phyloP scores from a whole-genome alignment of 345 rosid species.

The Eucalyptus viminalis region DNA sequence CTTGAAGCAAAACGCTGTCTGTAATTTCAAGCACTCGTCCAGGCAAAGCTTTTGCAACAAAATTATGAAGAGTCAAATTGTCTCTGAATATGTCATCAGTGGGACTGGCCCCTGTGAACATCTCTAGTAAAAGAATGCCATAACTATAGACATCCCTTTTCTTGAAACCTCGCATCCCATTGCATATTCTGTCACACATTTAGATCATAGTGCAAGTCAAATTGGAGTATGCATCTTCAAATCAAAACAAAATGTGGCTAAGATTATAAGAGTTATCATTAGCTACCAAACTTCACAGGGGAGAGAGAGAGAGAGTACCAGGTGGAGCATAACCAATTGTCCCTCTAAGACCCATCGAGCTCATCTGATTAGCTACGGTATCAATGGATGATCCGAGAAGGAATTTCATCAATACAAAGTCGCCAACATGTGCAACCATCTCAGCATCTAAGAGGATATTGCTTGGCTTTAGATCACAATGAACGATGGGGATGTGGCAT shows the following conservation, averaged over 20 bases:
- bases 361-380: background rate
- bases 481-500: background rate
- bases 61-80: background rate
- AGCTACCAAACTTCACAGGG: background rate
- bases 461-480: background rate
- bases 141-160: background rate
- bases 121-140: background rate
- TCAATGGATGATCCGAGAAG: background rate
- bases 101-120: background rate
- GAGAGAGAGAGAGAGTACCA: background rate
- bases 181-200: background rate
- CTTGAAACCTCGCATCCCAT: background rate
- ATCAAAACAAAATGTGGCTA: background rate
- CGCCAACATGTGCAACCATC: background rate
- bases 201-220: background rate
- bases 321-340: background rate
- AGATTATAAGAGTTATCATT: background rate
- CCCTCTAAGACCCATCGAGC: background rate
- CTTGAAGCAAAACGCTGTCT: background rate
- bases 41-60: background rate
- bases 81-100: background rate
- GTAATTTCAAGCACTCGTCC: background rate
- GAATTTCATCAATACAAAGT: background rate
- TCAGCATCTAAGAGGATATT: background rate
- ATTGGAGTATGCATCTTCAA: background rate